These are phyloP conservation scores for Cercospora canescens DNA, from an alignment of 2,329 filamentous ascomycete genomes.

Conservation along the genomic window DNA sequence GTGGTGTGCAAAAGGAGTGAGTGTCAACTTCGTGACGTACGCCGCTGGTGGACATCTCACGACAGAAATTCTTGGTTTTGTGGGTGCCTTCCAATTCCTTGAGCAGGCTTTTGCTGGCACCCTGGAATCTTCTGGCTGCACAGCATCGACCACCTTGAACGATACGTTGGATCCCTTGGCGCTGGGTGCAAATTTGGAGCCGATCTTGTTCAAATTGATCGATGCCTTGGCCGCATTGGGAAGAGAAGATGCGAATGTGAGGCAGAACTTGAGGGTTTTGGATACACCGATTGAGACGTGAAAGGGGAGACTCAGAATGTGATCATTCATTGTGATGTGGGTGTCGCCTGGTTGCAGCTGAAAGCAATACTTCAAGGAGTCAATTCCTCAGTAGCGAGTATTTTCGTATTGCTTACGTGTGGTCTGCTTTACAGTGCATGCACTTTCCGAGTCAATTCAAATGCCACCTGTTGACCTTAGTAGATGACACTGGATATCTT, in stretches of 20 bases:
- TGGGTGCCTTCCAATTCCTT: conserved; percentile 27
- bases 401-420: too few species aligned
- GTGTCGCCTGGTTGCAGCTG: too few species aligned
- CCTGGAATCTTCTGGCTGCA: conserved; percentile 22
- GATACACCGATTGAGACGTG: not conserved
- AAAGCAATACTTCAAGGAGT: too few species aligned
- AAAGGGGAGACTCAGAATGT: not conserved
- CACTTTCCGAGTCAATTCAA: too few species aligned
- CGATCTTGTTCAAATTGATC: conserved; percentile 26
- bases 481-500: too few species aligned
- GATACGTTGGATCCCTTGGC: conserved; percentile 27
- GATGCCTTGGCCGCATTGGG: conserved; percentile 24
- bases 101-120: conserved; percentile 29
- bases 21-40: conserved; percentile 30
- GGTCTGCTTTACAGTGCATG: too few species aligned
- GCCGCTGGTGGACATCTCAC: conserved; percentile 30
- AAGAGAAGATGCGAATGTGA: conserved; percentile 24
- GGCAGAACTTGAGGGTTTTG: not conserved
- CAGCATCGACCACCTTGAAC: conserved; percentile 19
- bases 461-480: too few species aligned
- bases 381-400: too few species aligned
- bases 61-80: conserved; percentile 30
- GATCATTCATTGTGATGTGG: too few species aligned
- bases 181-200: conserved; percentile 29
- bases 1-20: conserved; percentile 33